Evolutionary conservation across 805 yeast species (phyloP).

Genomic region (Starmera quercuum): DNA sequence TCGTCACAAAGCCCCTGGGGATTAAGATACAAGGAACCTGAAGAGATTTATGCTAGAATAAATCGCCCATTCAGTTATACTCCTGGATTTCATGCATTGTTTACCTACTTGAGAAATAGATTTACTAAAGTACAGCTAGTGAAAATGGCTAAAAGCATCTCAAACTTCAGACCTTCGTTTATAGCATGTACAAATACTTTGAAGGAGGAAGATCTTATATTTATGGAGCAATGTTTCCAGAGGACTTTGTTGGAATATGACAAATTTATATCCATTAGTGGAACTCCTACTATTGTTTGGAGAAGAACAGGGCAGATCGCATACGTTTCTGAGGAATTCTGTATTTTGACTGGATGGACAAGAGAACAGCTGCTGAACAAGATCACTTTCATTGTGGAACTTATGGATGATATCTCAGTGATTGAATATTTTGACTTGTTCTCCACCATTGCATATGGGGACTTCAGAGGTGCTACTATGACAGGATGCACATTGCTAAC

Average conservation of each 20-base stretch:
- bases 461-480: constrained; percentile 84
- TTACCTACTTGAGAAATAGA: constrained; percentile 63
- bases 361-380: constrained; percentile 58
- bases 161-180: constrained; percentile 85
- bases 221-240: constrained; percentile 95
- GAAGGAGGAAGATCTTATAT: constrained; percentile 85
- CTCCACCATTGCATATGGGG: constrained; percentile 82
- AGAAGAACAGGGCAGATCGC: constrained; percentile 93
- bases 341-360: constrained; percentile 87
- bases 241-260: constrained; percentile 85
- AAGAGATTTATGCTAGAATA: constrained; percentile 73
- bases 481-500: constrained; percentile 75
- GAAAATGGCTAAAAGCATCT: constrained; percentile 80
- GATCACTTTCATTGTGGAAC: constrained; percentile 66
- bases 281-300: constrained; percentile 96
- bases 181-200: constrained; percentile 86
- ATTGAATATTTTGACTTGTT: constrained; percentile 84
- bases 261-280: constrained; percentile 72
- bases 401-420: constrained; percentile 82
- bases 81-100: constrained; percentile 79
- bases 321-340: constrained; percentile 90
- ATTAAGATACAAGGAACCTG: constrained; percentile 50
- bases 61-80: constrained; percentile 79
- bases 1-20: constrained; percentile 23
- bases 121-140: constrained; percentile 66